Percentiles rank a stretch among this genome's conserved stretches.
phyloP scores from a whole-genome alignment of 768 basidiomycete species.

The Naganishia kalamii region DNA sequence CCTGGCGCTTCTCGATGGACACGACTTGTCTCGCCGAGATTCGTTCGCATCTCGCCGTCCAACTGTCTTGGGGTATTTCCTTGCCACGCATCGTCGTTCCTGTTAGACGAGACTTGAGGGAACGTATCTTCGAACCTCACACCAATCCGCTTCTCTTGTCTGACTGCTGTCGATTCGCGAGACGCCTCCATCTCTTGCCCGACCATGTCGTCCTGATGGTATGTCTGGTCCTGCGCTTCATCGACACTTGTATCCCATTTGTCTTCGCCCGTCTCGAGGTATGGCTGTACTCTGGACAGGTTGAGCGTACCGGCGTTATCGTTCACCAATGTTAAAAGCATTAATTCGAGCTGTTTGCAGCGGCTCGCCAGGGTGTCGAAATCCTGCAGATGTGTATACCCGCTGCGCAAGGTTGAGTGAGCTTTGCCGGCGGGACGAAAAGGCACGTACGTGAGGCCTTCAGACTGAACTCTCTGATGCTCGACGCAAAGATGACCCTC shows the following conservation, averaged over 20 bases:
- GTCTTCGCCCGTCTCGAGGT: too few species aligned
- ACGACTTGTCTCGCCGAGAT: too few species aligned
- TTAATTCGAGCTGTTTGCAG: slow-evolving; percentile 6
- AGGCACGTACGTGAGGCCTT: background rate
- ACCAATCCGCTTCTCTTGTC: background rate
- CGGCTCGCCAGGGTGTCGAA: slow-evolving; percentile 8
- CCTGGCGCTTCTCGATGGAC: too few species aligned
- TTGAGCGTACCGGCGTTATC: slow-evolving; percentile 2
- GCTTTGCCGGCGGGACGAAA: background rate
- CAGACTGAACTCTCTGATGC: too few species aligned
- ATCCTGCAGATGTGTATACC: slow-evolving; percentile 16
- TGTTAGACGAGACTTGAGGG: background rate
- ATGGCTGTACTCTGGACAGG: background rate
- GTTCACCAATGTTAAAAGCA: background rate
- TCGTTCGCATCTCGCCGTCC: too few species aligned
- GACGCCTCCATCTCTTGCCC: too few species aligned
- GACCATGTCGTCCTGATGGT: background rate
- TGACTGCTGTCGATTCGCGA: too few species aligned
- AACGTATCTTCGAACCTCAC: background rate
- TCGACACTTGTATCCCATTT: background rate
- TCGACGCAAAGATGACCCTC: too few species aligned
- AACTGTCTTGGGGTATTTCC: too few species aligned
- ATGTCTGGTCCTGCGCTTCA: background rate
- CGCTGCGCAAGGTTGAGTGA: background rate
- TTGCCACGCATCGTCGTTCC: background rate